Conservation (phyloP, 2,329 filamentous ascomycete species). For the Fusarium euwallaceae region DNA sequence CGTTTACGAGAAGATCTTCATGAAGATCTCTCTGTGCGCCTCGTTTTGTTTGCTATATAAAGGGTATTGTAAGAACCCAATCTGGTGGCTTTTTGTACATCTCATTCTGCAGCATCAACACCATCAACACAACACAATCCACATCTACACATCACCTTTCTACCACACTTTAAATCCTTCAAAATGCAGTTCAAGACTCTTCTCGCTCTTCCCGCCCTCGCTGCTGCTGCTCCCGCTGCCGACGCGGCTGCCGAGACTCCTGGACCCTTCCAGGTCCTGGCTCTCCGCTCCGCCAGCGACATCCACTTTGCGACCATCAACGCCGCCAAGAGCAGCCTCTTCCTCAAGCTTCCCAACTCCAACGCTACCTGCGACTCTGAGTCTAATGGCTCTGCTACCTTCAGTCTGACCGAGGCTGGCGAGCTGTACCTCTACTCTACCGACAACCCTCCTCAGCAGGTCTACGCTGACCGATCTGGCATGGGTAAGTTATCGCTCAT, state of each 20-base stretch:
- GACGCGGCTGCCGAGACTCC: slow-evolving; percentile 6
- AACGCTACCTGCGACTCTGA: slow-evolving; percentile 62
- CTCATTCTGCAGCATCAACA: slow-evolving; percentile 1
- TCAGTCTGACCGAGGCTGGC: slow-evolving; percentile 57
- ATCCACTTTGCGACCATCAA: slow-evolving; percentile 62
- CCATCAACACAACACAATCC: neutral
- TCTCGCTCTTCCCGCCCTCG: slow-evolving; percentile 30
- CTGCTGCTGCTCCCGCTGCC: slow-evolving; percentile 27
- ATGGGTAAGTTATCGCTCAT: slow-evolving; percentile 60
- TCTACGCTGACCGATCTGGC: slow-evolving; percentile 69
- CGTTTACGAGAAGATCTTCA: slow-evolving; percentile 31
- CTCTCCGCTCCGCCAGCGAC: slow-evolving; percentile 61
- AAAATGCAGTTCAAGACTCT: slow-evolving; percentile 46
- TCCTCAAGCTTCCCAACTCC: slow-evolving; percentile 58
- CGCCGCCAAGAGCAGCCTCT: slow-evolving; percentile 60
- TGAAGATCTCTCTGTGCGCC: slow-evolving; percentile 25
- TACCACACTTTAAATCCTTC: neutral
- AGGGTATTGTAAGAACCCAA: neutral
- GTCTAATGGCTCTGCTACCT: slow-evolving; percentile 59
- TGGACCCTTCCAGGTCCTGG: slow-evolving; percentile 60
- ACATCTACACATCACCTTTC: neutral
- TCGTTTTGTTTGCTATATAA: slow-evolving; percentile 23
- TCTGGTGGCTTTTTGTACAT: neutral
- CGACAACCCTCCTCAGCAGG: slow-evolving; percentile 58
- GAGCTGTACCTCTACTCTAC: slow-evolving; percentile 62